Percentiles rank a stretch among this genome's conserved stretches.
phyloP scores from a whole-genome alignment of 2,329 filamentous ascomycete species.

The Shiraia bambusicola region DNA sequence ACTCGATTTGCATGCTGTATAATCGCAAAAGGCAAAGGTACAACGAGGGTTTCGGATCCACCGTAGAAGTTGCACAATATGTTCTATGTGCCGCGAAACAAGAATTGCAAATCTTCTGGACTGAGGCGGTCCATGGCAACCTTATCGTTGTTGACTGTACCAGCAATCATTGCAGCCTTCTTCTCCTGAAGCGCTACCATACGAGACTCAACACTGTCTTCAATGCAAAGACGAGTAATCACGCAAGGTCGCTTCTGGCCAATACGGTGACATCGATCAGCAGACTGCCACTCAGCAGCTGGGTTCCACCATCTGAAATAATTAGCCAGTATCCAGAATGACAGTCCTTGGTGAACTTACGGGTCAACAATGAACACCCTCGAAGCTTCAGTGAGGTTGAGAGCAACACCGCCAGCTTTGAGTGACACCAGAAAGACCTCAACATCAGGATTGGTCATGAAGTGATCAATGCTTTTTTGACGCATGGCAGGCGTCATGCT shows the following conservation, averaged over 20 bases:
- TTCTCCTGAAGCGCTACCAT: constrained; percentile 98
- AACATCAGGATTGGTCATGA: constrained; percentile 92
- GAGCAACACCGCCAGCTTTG: constrained; percentile 91
- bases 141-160: constrained; percentile 92
- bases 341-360: constrained; percentile 55
- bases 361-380: constrained; percentile 96
- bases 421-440: constrained; percentile 96
- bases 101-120: constrained; percentile 90
- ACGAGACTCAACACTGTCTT: constrained; percentile 93
- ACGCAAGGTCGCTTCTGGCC: constrained; percentile 92
- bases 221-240: constrained; percentile 91
- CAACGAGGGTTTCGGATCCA: too few relatives aligned
- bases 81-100: constrained; percentile 74
- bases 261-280: constrained; percentile 83
- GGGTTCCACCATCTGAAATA: constrained; percentile 89
- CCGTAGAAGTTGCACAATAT: too few relatives aligned
- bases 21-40: too few relatives aligned
- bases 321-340: constrained; percentile 25
- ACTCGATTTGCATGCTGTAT: too few relatives aligned
- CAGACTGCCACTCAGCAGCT: constrained; percentile 99
- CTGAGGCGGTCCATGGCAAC: constrained; percentile 88
- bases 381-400: constrained; percentile 93
- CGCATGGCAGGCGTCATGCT: constrained; percentile 95
- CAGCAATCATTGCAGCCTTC: constrained; percentile 97
- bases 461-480: constrained; percentile 90